Base-by-base conservation (phyloP, 2,329 filamentous ascomycete genomes). In the Ceratocystis destructans region DNA sequence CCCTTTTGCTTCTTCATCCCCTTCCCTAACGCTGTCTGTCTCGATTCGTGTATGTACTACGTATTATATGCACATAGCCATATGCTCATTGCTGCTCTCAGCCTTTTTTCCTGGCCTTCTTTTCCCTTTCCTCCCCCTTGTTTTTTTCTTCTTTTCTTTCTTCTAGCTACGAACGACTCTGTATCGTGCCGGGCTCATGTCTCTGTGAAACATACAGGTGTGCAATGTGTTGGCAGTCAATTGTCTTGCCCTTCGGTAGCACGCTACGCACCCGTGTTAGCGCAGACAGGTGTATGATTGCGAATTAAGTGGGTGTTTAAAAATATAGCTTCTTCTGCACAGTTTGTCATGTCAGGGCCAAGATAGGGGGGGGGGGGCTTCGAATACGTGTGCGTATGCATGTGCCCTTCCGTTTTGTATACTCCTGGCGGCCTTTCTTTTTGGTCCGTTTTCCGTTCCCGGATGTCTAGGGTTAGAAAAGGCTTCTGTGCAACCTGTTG, bases 151-250 rank as follows among this genome's bases (percentile, higher is more conserved):
- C 55, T 59, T 33, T 33, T 59, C n/a, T 20, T 37, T 20, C 28
- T 33, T 33, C 17, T 25, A 50, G 15, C 10, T 8, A 41, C 4
- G 37, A 15, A 53, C 22, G 28, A 4, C 55, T 5, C 55, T 33
- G 31, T 8, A 33, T 59, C 55, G 15, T 33, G 33, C 55, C 15
- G 25, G 46, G 5, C n/a, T 3, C 31, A 7, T 31, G 55, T 31
- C 31, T 59, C 55, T 37, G 55, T 59, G 31, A 8, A 59, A 59
- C 55, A 37, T 10, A 31, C 28, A 59, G 5, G n/a, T 59, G 55
- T 33, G 3, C 55, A 59, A 59, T 59, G 55, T 59, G 55, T 33
- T 59, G 55, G 55, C 55, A 59, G 55, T n/a, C 25, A 20, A n/a
- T 17, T 59, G 55, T 59, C 55, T 59, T 31, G 28, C 55, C 31